Percentiles rank a stretch among this genome's conserved stretches.
These are phyloP conservation scores for Saturnispora saitoi DNA, from an alignment of 805 yeast genomes.

Conservation along the genomic window DNA sequence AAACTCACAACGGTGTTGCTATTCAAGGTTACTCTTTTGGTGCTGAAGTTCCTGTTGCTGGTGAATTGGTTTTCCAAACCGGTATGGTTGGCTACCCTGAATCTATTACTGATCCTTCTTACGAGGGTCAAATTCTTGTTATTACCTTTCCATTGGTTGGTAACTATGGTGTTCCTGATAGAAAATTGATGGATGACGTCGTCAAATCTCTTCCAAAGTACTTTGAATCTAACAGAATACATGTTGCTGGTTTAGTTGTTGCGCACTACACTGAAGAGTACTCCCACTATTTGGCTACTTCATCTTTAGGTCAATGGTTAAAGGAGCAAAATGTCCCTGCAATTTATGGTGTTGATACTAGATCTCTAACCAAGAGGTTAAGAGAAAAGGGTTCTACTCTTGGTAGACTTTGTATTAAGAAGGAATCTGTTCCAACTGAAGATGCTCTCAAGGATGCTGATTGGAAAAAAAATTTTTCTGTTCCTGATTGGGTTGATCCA, in stretches of 20 bases:
- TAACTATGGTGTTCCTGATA: constrained; percentile 97
- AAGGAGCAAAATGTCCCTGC: constrained; percentile 91
- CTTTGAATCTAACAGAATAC: constrained; percentile 88
- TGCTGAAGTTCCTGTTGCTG: constrained; percentile 80
- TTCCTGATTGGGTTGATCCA: constrained; percentile 91
- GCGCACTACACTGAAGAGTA: constrained; percentile 95
- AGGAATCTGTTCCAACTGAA: constrained; percentile 16
- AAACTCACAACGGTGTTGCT: constrained; percentile 76
- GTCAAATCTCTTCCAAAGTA: constrained; percentile 75
- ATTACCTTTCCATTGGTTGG: constrained; percentile 97
- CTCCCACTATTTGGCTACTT: constrained; percentile 87
- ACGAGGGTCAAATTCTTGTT: constrained; percentile 92
- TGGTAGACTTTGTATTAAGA: constrained; percentile 74
- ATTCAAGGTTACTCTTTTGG: constrained; percentile 97
- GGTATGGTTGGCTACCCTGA: constrained; percentile 99
- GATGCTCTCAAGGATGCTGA: constrained; percentile 13
- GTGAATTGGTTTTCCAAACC: constrained; percentile 98
- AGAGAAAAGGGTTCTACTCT: constrained; percentile 89
- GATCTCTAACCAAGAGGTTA: constrained; percentile 86
- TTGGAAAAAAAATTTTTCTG: constrained; percentile 58
- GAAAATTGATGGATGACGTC: constrained; percentile 63
- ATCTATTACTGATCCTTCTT: constrained; percentile 98
- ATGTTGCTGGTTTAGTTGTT: constrained; percentile 92
- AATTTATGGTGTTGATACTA: constrained; percentile 94
- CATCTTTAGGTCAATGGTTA: constrained; percentile 91